Percentiles rank a stretch among this genome's conserved stretches.
Conservation (phyloP, 179 eudicot genomes). For the Spinacia oleracea region DNA sequence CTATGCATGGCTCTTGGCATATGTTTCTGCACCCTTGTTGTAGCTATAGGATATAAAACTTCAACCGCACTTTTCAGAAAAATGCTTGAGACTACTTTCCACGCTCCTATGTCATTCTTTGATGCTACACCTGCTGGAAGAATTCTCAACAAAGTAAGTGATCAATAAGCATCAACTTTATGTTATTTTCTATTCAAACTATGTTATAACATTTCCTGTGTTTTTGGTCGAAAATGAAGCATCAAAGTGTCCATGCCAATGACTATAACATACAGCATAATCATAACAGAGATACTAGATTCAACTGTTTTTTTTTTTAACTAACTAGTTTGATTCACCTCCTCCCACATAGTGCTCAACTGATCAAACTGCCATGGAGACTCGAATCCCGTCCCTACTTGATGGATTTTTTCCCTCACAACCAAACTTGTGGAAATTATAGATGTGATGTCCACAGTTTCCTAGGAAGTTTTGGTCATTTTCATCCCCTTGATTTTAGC, state of each 20-base stretch:
- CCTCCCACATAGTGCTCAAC: slow-evolving; percentile 18
- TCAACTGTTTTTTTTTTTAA: too few relatives aligned
- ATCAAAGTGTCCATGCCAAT: too few relatives aligned
- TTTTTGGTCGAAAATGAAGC: too few relatives aligned
- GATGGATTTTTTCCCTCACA: background rate
- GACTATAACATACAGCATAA: too few relatives aligned
- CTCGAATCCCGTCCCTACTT: background rate
- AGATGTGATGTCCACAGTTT: slow-evolving; percentile 21
- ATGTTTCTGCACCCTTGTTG: slow-evolving; percentile 20
- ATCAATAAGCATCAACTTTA: background rate
- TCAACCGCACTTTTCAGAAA: slow-evolving; percentile 18
- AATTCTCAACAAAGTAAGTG: slow-evolving; percentile 26
- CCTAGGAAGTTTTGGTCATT: slow-evolving; percentile 24
- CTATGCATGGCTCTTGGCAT: slow-evolving; percentile 17
- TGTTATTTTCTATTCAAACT: too few relatives aligned
- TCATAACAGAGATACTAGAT: too few relatives aligned
- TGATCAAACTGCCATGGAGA: slow-evolving; percentile 25
- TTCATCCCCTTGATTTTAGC: slow-evolving; percentile 21
- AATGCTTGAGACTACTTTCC: slow-evolving; percentile 22
- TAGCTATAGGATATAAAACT: slow-evolving; percentile 18
- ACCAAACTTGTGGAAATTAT: slow-evolving; percentile 4
- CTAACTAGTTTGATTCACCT: background rate
- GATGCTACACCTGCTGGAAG: slow-evolving; percentile 34
- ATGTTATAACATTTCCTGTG: too few relatives aligned
- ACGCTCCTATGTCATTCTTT: slow-evolving; percentile 28